phyloP scores from a whole-genome alignment of 2,329 filamentous ascomycete species.

The Acrodontium crateriforme region DNA sequence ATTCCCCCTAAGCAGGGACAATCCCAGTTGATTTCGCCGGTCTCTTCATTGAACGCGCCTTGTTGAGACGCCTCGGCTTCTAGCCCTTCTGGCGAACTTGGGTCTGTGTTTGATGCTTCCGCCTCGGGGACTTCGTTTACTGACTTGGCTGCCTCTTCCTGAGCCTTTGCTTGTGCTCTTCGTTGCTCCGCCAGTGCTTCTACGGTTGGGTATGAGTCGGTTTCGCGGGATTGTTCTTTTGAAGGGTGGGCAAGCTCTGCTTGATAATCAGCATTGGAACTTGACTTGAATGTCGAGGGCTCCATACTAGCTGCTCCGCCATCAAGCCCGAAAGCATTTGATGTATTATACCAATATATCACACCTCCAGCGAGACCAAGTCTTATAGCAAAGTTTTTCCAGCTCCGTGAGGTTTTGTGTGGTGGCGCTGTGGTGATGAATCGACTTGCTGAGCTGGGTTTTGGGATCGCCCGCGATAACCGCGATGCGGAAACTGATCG shows the following conservation, averaged over 20 bases:
- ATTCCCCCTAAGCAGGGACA: conserved; percentile 95
- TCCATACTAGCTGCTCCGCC: conserved; percentile 68
- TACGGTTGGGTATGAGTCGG: conserved; percentile 30
- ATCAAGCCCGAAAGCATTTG: conserved; percentile 65
- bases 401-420: conserved; percentile 57
- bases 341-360: conserved; percentile 92
- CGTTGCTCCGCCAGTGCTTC: conserved; percentile 31
- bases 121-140: conserved; percentile 6
- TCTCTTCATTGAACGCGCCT: conserved; percentile 95
- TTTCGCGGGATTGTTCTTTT: conserved; percentile 27
- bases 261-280: conserved; percentile 7
- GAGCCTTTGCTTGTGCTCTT: conserved; percentile 21
- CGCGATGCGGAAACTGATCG: conserved; percentile 26
- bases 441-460: conserved; percentile 26
- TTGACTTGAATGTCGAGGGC: too few relatives aligned
- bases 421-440: conserved; percentile 46
- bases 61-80: conserved; percentile 75
- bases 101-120: conserved; percentile 12
- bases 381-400: conserved; percentile 62
- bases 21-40: conserved; percentile 99
- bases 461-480: conserved; percentile 18
- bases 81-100: conserved; percentile 39
- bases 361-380: conserved; percentile 63
- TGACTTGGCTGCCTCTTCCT: conserved; percentile 10
- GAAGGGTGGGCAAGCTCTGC: conserved; percentile 20